Percentiles rank a stretch among this genome's conserved stretches.
phyloP scores from a whole-genome alignment of 305 asterid genomes.

The Fraxinus paxiana region DNA sequence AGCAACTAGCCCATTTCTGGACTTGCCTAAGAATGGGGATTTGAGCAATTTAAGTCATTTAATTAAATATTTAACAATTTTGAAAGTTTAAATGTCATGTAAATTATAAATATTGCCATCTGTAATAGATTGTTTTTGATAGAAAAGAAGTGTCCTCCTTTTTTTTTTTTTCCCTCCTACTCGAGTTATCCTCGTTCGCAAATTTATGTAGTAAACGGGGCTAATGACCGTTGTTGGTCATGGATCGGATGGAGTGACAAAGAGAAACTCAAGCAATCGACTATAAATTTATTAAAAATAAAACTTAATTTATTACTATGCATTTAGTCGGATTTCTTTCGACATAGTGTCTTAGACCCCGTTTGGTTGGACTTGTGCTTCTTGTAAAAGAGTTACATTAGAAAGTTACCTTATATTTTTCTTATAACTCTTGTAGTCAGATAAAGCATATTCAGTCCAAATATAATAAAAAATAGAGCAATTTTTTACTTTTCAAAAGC shows the following conservation, averaged over 20 bases:
- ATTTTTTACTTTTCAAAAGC: no score
- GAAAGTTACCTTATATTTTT: neutral
- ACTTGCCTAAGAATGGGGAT: neutral
- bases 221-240: neutral
- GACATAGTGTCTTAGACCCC: neutral
- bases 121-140: neutral
- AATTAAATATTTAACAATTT: neutral
- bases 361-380: neutral
- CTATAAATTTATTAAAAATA: no score
- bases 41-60: neutral
- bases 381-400: neutral
- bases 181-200: neutral
- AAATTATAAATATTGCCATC: neutral
- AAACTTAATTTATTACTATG: neutral
- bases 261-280: neutral
- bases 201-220: neutral
- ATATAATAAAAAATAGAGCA: neutral
- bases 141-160: neutral
- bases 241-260: neutral
- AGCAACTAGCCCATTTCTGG: neutral
- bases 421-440: no score
- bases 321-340: neutral
- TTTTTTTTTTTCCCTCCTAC: neutral
- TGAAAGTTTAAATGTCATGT: neutral
- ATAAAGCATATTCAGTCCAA: no score